phyloP scores from a whole-genome alignment of 176 grass and related monocot genomes.

The Rhynchospora tenuis region DNA sequence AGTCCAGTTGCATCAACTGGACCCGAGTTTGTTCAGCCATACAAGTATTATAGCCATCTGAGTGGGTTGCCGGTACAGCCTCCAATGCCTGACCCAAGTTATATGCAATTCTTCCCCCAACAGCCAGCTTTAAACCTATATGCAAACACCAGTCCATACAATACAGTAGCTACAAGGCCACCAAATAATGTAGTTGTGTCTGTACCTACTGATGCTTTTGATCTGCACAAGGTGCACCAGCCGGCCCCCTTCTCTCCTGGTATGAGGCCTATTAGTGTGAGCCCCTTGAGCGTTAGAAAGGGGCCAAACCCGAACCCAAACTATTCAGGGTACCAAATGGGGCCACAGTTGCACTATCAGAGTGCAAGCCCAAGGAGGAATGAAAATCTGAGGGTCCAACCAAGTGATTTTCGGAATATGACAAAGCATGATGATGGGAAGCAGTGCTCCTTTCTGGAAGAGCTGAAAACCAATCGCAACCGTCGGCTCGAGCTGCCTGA shows the following conservation, averaged over 20 bases:
- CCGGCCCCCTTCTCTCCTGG: slow-evolving; percentile 5
- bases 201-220: slow-evolving; percentile 40
- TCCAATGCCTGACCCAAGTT: slow-evolving; percentile 58
- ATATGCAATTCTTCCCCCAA: slow-evolving; percentile 52
- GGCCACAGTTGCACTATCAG: slow-evolving; percentile 43
- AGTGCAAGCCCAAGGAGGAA: slow-evolving; percentile 47
- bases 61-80: slow-evolving; percentile 46
- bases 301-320: slow-evolving; percentile 50
- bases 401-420: slow-evolving; percentile 30
- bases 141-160: slow-evolving; percentile 54
- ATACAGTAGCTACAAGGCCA: slow-evolving; percentile 44
- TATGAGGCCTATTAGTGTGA: slow-evolving; percentile 40
- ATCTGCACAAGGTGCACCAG: slow-evolving; percentile 36
- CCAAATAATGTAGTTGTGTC: slow-evolving; percentile 35
- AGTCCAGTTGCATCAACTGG: slow-evolving; percentile 39
- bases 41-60: slow-evolving; percentile 70
- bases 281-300: slow-evolving; percentile 40
- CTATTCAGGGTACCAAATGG: slow-evolving; percentile 44
- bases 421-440: slow-evolving; percentile 63
- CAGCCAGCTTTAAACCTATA: slow-evolving; percentile 54
- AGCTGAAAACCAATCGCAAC: slow-evolving; percentile 71
- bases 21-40: slow-evolving; percentile 58
- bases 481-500: slow-evolving; percentile 76
- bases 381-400: slow-evolving; percentile 37
- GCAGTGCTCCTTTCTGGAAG: slow-evolving; percentile 72